These are phyloP conservation scores for Pisolithus microcarpus DNA, from an alignment of 768 basidiomycete species.

Conservation along the genomic window DNA sequence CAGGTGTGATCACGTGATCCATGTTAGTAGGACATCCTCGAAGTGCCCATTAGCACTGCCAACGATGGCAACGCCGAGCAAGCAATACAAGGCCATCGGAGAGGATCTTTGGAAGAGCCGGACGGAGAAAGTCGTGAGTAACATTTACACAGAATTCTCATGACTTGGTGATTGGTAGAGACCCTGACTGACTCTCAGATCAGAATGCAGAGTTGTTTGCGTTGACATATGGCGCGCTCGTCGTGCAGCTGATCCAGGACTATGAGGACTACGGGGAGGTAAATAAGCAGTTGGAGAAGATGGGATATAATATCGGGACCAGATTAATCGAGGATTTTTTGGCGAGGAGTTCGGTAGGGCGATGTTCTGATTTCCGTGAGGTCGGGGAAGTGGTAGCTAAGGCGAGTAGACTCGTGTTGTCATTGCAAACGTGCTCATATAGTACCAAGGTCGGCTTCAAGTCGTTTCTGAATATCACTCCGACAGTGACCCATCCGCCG, in stretches of 20 bases:
- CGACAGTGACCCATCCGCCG: constrained; percentile 64
- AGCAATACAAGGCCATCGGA: constrained; percentile 81
- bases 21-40: neutral
- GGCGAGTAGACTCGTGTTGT: constrained; percentile 35
- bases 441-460: constrained; percentile 86
- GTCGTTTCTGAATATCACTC: constrained; percentile 90
- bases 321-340: constrained; percentile 96
- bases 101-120: constrained; percentile 96
- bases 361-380: constrained; percentile 89
- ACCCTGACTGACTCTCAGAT: constrained; percentile 9
- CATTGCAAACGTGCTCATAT: neutral
- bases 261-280: constrained; percentile 96
- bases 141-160: neutral
- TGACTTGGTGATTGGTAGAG: constrained; percentile 13
- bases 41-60: constrained; percentile 2
- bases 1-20: constrained; percentile 17
- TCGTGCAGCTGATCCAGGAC: constrained; percentile 97
- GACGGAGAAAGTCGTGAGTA: constrained; percentile 87
- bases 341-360: constrained; percentile 83
- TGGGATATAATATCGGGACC: constrained; percentile 98
- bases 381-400: constrained; percentile 94
- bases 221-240: constrained; percentile 93
- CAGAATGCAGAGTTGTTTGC: constrained; percentile 98
- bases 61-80: constrained; percentile 64
- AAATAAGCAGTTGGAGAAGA: constrained; percentile 96